Base-by-base conservation (phyloP, 495 filamentous ascomycete species). In the Astrothelium macrocarpum region DNA sequence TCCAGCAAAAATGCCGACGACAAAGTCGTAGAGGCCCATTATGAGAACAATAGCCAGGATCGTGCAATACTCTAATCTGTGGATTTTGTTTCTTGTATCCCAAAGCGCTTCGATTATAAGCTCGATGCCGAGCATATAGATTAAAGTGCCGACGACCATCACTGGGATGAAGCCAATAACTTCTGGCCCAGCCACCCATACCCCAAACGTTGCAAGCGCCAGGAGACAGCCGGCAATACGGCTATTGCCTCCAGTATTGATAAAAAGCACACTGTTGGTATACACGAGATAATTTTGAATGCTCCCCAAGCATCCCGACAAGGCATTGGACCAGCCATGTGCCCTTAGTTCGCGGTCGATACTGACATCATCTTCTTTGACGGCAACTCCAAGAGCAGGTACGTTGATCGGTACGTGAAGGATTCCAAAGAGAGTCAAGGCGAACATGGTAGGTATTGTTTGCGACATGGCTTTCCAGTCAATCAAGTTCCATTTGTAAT, bases 261-360 rank as follows among this genome's bases (percentile, higher is more conserved):
- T 95, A 75, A 98, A 97, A 26, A 98, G 79, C n/a, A 93, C 80
- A 70, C 90, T 95, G 68, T 98, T 98, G 56, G 91, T 91, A 69
- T 97, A 98, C 12, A 97, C 94, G 20, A 97, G 82, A 70, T 98
- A 98, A 72, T 98, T 98, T 80, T 97, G 94, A 60, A 98, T 93
- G 71, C 91, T 96, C 23, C 94, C 94, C 4, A 79, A 78, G 61
- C 85, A 79, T 5, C 94, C 94, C 11, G 94, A 97, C 9, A 97
- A 67, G 23, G 90, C 87, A 75, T 98, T 98, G 0, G 91, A 96
- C 62, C 95, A 83, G 5, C 94, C 94, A 68, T 98, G 94, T 23
- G 92, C 85, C 69, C 94, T 90, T 11, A 98, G 84, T 73, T 98
- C 94, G 63, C 91, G 84, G 68, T 98, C 88, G 42, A 97, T 84